Base-by-base conservation (phyloP, 768 basidiomycete species). In the Gelatoporia subvermispora region DNA sequence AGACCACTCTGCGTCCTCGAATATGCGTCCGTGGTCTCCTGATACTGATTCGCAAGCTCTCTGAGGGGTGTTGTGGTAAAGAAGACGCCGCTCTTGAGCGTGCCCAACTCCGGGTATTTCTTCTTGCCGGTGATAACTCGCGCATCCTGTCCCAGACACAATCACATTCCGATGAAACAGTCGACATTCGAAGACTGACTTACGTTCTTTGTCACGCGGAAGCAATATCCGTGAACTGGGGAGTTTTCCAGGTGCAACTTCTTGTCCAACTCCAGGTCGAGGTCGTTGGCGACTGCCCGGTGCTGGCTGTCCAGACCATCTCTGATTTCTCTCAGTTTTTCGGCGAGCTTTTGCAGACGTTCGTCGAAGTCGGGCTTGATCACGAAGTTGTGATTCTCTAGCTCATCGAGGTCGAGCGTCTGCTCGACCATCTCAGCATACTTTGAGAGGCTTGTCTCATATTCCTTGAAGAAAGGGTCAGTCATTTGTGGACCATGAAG, bases 201-300 rank as follows among this genome's bases (percentile, higher is more conserved):
- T 54, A 93, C 95, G 53, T 84, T 88, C 62, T 96, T 94, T 1
- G 94, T 94, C 38, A 98, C 64, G 22, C 96, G 72, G 69, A 98
- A 90, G 58, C 89, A 93, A 63, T 98, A 95, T 2, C 93, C 93
- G 60, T 95, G 91, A 1, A 82, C 79, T 48, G 78, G 76, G 45
- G 86, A 89, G 58, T 94, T 93, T 69, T 99, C 96, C 23, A 99
- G 72, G 65, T 98, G 96, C 10, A 98, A 68, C 69, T 97, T 98
- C 71, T 95, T 95, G 65, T 96, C 90, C 2, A 92, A 76, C 15
- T 95, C 93, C 9, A 99, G 57, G 8, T 75, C 78, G 5, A 97
- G 73, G 35, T 89, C 88, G 7, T 72, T 65, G 5, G 86, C 86
- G 0, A 82, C 84, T 1, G 71, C 59, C 7, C 71, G 66, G 64